Percentiles rank a stretch among this genome's conserved stretches.
phyloP scores from a whole-genome alignment of 2,329 filamentous ascomycete species.

The Apiospora hydei region DNA sequence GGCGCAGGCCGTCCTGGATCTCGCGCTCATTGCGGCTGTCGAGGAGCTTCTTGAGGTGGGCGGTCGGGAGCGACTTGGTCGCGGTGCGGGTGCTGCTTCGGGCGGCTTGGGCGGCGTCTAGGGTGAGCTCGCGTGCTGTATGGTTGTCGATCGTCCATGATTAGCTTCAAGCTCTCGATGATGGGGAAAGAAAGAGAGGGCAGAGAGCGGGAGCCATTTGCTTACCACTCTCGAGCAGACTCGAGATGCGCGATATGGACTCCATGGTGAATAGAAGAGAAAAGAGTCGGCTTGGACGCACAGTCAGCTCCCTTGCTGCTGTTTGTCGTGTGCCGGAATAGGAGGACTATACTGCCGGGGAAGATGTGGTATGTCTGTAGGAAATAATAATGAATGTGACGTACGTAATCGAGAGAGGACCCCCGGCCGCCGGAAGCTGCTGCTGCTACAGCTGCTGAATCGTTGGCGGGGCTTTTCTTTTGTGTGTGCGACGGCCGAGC shows the following conservation, averaged over 20 bases:
- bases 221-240: conserved; percentile 91
- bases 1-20: conserved; percentile 87
- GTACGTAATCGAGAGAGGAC: background rate
- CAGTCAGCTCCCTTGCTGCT: conserved; percentile 39
- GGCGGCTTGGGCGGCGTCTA: conserved; percentile 94
- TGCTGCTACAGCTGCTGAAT: background rate
- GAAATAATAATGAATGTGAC: conserved; percentile 4
- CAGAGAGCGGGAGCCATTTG: background rate
- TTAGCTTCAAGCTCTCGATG: background rate
- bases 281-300: conserved; percentile 27
- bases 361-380: conserved; percentile 7
- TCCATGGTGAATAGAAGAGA: conserved; percentile 71
- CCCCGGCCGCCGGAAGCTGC: background rate
- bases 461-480: conserved; percentile 17
- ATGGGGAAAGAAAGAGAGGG: background rate
- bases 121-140: conserved; percentile 90
- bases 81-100: conserved; percentile 68
- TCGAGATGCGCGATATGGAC: conserved; percentile 93
- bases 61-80: conserved; percentile 70
- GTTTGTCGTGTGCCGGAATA: conserved; percentile 25
- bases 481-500: conserved; percentile 17
- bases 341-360: background rate
- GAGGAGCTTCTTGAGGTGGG: conserved; percentile 91
- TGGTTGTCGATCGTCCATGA: conserved; percentile 26
- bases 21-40: conserved; percentile 94